phyloP scores from a whole-genome alignment of 2,329 filamentous ascomycete genomes.

The Neofusicoccum kwambonambiense region DNA sequence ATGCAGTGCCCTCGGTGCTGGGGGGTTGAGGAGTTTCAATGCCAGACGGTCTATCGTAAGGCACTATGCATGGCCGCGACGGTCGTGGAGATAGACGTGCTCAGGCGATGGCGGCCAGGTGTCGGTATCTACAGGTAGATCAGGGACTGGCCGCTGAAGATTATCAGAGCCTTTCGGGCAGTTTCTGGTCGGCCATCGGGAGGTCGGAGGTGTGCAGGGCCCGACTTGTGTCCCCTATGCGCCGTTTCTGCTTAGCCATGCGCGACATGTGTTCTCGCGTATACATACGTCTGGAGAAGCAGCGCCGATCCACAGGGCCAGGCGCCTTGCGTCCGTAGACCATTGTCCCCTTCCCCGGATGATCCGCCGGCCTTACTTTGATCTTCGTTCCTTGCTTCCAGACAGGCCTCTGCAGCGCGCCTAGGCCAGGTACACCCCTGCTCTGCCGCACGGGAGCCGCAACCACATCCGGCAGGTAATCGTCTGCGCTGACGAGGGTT shows the following conservation, averaged over 20 bases:
- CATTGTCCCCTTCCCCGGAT: slow-evolving; percentile 4
- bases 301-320: slow-evolving; percentile 7
- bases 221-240: neutral
- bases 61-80: neutral
- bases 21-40: neutral
- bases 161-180: neutral
- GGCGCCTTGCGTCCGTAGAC: neutral
- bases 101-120: neutral
- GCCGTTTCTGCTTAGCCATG: neutral
- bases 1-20: neutral
- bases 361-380: slow-evolving; percentile 4
- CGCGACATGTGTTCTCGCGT: slow-evolving; percentile 3
- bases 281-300: neutral
- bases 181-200: neutral
- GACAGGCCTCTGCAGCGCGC: neutral
- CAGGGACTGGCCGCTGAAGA: neutral
- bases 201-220: neutral
- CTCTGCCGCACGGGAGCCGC: neutral
- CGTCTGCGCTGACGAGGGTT: slow-evolving; percentile 7
- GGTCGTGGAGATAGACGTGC: neutral
- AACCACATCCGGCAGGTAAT: slow-evolving; percentile 5
- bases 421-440: slow-evolving; percentile 1
- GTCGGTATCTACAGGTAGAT: neutral
- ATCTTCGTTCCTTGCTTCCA: slow-evolving; percentile 12
- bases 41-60: neutral